Evolutionary conservation across 2,329 filamentous ascomycete genomes (phyloP).

Genomic region (Talaromyces sp.): DNA sequence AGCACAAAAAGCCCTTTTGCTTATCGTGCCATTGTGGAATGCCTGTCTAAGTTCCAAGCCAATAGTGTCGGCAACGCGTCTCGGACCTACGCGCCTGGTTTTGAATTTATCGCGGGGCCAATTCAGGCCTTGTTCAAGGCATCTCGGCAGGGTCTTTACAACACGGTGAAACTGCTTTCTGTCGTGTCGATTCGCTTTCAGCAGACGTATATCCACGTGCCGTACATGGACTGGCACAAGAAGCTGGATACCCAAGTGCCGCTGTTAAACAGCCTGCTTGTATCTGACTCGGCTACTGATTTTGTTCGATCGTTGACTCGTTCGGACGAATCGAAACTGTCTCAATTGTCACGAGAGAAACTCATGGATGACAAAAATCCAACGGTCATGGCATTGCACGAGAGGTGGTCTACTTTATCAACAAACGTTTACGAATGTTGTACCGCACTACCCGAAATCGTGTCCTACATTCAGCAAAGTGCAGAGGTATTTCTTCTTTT

Average conservation of each 20-base stretch:
- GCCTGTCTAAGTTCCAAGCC: slow-evolving; percentile 21
- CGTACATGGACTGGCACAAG: slow-evolving; percentile 29
- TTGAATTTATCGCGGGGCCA: slow-evolving; percentile 32
- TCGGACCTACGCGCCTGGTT: slow-evolving; percentile 15
- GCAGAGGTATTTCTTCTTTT: slow-evolving; percentile 21
- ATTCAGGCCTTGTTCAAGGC: slow-evolving; percentile 33
- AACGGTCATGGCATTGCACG: slow-evolving; percentile 17
- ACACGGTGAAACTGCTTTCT: slow-evolving; percentile 31
- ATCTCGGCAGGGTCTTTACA: slow-evolving; percentile 23
- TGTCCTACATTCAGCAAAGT: slow-evolving; percentile 29
- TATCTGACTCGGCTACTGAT: slow-evolving; percentile 24
- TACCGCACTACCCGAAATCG: slow-evolving; percentile 27
- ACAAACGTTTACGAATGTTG: slow-evolving; percentile 35
- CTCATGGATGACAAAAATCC: slow-evolving; percentile 20
- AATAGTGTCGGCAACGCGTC: slow-evolving; percentile 13
- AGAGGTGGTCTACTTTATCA: slow-evolving; percentile 27
- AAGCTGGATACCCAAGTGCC: slow-evolving; percentile 26
- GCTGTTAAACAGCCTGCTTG: slow-evolving; percentile 31
- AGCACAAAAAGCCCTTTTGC: slow-evolving; percentile 33
- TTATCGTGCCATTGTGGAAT: slow-evolving; percentile 27
- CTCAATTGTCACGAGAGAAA: slow-evolving; percentile 18
- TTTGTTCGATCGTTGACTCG: slow-evolving; percentile 27
- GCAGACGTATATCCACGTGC: slow-evolving; percentile 27
- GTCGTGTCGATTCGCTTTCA: slow-evolving; percentile 31
- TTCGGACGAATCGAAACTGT: slow-evolving; percentile 26